Percentiles rank a stretch among this genome's conserved stretches.
Conservation (phyloP, 257 asterid genomes). For the Solanum sitiens region DNA sequence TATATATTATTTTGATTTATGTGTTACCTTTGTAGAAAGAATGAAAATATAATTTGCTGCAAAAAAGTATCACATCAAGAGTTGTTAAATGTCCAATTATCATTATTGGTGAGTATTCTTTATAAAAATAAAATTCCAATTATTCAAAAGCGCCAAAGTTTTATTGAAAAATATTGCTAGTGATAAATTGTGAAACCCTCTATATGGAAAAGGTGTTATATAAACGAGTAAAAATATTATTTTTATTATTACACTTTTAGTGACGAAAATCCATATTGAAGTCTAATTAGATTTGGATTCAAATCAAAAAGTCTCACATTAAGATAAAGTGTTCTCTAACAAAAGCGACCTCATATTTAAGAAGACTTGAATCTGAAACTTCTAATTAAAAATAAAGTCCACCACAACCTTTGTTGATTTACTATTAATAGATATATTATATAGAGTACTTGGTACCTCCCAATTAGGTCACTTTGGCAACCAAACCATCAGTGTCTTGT, state of each 20-base stretch:
- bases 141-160: background rate
- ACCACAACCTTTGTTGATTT: background rate
- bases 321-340: no score
- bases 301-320: no score
- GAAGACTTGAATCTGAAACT: no score
- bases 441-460: no score
- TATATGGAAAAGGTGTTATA: background rate
- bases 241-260: no score
- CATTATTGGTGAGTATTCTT: background rate
- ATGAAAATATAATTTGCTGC: background rate
- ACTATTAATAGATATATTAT: background rate
- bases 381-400: no score
- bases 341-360: no score
- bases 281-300: fast-evolving
- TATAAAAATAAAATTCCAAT: background rate
- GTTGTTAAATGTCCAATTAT: background rate
- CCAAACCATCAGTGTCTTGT: background rate
- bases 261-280: no score
- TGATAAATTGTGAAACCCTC: background rate
- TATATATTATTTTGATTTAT: background rate
- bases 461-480: background rate
- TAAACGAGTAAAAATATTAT: background rate
- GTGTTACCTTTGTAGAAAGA: background rate
- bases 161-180: background rate
- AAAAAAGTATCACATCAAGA: background rate